These are phyloP conservation scores for Symmetrospora coprosmae DNA, from an alignment of 768 basidiomycete species.

Conservation along the genomic window DNA sequence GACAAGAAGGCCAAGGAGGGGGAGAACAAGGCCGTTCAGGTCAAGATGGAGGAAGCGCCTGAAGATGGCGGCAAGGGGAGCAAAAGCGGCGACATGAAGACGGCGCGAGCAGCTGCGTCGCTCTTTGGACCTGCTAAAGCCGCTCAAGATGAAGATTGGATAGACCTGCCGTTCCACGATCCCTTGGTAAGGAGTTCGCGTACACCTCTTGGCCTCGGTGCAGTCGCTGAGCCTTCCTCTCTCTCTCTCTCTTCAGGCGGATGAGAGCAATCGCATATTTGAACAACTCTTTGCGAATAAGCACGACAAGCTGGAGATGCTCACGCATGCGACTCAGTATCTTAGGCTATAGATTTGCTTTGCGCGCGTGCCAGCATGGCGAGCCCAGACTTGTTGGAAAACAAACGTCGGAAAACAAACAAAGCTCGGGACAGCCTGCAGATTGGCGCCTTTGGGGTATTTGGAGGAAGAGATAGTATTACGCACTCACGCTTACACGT, in stretches of 20 bases:
- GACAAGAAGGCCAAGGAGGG: slow-evolving; percentile 1
- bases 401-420: too few relatives aligned
- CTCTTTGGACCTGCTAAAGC: slow-evolving; percentile 23
- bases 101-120: slow-evolving; percentile 16
- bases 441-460: too few relatives aligned
- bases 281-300: slow-evolving; percentile 10
- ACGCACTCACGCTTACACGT: too few relatives aligned
- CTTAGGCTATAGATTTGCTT: slow-evolving; percentile 6
- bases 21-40: slow-evolving; percentile 6
- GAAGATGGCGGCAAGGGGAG: not conserved
- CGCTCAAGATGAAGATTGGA: slow-evolving; percentile 17
- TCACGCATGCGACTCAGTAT: slow-evolving; percentile 14
- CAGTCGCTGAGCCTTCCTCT: not conserved
- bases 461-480: too few relatives aligned
- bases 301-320: slow-evolving; percentile 7
- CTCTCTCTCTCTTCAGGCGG: not conserved
- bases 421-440: too few relatives aligned
- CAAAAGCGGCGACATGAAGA: slow-evolving; percentile 5
- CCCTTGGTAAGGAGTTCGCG: not conserved
- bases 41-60: not conserved
- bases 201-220: too few relatives aligned
- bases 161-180: slow-evolving; percentile 13
- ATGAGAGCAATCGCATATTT: slow-evolving; percentile 5
- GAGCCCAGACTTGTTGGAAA: too few relatives aligned
- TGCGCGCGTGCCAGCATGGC: too few relatives aligned